These are phyloP conservation scores for Yamadazyma kitorensis DNA, from an alignment of 805 yeast genomes.

Conservation along the genomic window DNA sequence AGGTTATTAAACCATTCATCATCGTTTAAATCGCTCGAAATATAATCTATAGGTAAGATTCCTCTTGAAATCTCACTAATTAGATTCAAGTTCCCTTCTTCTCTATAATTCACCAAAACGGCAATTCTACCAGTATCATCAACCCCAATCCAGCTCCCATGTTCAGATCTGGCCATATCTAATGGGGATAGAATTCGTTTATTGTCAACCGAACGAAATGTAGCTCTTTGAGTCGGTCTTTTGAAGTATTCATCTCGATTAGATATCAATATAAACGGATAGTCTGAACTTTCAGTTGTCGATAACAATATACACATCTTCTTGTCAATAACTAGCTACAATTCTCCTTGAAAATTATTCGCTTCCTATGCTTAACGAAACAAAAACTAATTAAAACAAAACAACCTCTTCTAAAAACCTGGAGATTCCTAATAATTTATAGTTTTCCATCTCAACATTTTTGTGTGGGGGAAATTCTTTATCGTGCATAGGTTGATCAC, in stretches of 20 bases:
- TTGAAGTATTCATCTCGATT: slow-evolving; percentile 85
- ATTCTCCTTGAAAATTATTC: too few relatives aligned
- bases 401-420: too few relatives aligned
- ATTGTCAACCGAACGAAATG: slow-evolving; percentile 26
- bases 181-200: slow-evolving; percentile 59
- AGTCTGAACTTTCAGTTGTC: slow-evolving; percentile 67
- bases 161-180: slow-evolving; percentile 69
- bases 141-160: slow-evolving; percentile 92
- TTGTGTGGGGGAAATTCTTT: too few relatives aligned
- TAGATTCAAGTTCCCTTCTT: slow-evolving; percentile 27
- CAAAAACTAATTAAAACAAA: too few relatives aligned
- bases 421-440: too few relatives aligned
- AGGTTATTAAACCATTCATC: slow-evolving; percentile 46
- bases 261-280: slow-evolving; percentile 71
- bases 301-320: slow-evolving; percentile 78
- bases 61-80: slow-evolving; percentile 51
- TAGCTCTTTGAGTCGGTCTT: slow-evolving; percentile 67
- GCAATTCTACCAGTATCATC: slow-evolving; percentile 58
- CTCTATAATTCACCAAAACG: slow-evolving; percentile 73
- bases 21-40: slow-evolving; percentile 33
- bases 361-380: too few relatives aligned
- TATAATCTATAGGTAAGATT: slow-evolving; percentile 44
- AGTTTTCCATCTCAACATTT: too few relatives aligned
- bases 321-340: too few relatives aligned
- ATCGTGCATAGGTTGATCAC: too few relatives aligned